Evolutionary conservation across 768 basidiomycete species (phyloP), one percentile per base, ranked within the genome.

Genomic region (Pleurotus djamor): DNA sequence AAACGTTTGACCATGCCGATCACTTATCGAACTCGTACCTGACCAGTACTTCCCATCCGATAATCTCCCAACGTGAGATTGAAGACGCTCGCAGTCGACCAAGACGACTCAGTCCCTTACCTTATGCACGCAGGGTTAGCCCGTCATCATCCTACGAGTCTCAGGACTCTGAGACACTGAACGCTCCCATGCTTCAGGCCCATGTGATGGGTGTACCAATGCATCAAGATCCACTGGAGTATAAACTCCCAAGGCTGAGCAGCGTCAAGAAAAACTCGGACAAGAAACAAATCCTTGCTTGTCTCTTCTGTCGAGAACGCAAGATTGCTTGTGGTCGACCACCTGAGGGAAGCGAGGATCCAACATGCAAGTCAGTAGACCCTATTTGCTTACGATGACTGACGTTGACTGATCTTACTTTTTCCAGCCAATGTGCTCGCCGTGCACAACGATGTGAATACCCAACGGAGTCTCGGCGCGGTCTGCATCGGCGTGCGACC

Each of bases 371-470:
- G 81, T 82, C 61, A 69, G 32, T 59, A 4, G 43, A 9, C 13
- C 37, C 9, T 57, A 32, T 6, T 52, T 48, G 49, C 28, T 50
- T 60, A 21, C 14, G 35, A 17, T 36, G 2, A 10, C 32, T 28
- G 21, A 28, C 3, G 21, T 3, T 28, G 38, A 17, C 36, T 1
- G n/a, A 43, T 10, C 41, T 43, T 10, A 2, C 41, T 9, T n/a
- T 9, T 21, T 14, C 14, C 28, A 57, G 56, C 41, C 82, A 83
- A 70, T 83, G 82, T 63, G 76, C 76, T 17, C 73, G 80, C 45
- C 75, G 82, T 8, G 75, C 77, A 55, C 74, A 82, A 58, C 73
- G 73, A 58, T 83, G 82, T 63, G 75, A 78, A 62, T 83, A 83
- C 61, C 82, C 83, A 4, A 73, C 72, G 6, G 79, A 78, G 61